Percentiles rank a stretch among this genome's conserved stretches.
phyloP scores from a whole-genome alignment of 2,329 filamentous ascomycete genomes.

The Fusarium albosuccineum region DNA sequence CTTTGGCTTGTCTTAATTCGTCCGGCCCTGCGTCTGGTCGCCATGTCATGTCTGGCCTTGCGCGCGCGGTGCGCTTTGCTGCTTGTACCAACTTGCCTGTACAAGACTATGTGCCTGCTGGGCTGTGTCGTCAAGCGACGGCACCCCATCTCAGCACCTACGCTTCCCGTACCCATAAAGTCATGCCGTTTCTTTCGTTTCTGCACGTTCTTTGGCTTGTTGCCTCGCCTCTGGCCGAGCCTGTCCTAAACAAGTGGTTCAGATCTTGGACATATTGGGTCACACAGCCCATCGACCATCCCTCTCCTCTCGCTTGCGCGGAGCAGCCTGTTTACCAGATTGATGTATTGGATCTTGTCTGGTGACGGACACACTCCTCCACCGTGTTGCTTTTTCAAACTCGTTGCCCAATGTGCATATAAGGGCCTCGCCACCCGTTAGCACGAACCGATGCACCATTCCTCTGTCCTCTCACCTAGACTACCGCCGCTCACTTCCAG shows the following conservation, averaged over 20 bases:
- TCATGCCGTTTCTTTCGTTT: constrained; percentile 35
- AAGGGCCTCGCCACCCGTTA: constrained; percentile 41
- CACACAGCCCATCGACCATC: constrained; percentile 50
- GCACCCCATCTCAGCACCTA: constrained; percentile 32
- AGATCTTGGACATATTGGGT: constrained; percentile 54
- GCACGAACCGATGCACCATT: constrained; percentile 21
- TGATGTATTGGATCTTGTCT: constrained; percentile 35
- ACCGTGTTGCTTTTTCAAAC: constrained; percentile 46
- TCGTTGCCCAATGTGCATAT: constrained; percentile 43
- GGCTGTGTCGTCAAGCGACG: constrained; percentile 38
- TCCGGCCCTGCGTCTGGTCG: constrained; percentile 35
- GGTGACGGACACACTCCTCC: constrained; percentile 36
- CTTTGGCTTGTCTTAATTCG: constrained; percentile 36
- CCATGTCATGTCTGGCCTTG: constrained; percentile 25
- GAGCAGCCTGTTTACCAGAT: constrained; percentile 34
- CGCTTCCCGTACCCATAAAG: constrained; percentile 45
- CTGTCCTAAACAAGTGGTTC: constrained; percentile 54
- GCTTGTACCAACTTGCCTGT: constrained; percentile 15
- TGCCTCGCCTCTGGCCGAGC: constrained; percentile 50
- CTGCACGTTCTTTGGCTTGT: constrained; percentile 42
- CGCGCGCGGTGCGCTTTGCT: constrained; percentile 23
- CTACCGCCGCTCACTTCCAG: constrained; percentile 26
- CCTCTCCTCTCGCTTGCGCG: constrained; percentile 47
- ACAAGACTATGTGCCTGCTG: constrained; percentile 30
- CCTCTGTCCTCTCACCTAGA: constrained; percentile 21